Base-by-base conservation (phyloP, 2,329 filamentous ascomycete species). In the Aspergillus chevalieri region DNA sequence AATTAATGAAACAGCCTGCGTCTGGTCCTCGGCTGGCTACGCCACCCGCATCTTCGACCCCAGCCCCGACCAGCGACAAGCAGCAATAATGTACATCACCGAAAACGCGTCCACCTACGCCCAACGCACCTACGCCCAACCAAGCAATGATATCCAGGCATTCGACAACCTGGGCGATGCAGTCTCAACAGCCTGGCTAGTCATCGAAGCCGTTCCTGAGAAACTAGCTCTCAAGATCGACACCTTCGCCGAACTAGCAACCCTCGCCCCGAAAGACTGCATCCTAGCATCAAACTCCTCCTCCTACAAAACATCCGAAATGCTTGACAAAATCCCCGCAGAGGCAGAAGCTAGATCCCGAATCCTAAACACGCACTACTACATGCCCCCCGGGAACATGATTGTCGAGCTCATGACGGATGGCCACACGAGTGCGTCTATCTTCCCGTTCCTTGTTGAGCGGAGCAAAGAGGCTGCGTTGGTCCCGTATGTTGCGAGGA, bases 191-290 rank as follows among this genome's bases (percentile, higher is more conserved):
- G 72, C 77, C 2, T 82, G 75, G 78, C 65, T 80, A 5, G 73
- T 79, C n/a, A 71, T 80, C 50, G 78, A 79, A 59, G 76, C 72
- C 12, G 71, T 81, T 0, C 78, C 77, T 0, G 79, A 80, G 57
- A 74, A 69, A 47, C 64, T 78, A 8, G 57, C 68, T 6, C 56
- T 78, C 28, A 81, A 81, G 62, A 72, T 74, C 12, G 65, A 66
- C 10, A 75, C 71, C 0, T 76, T 80, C 50, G 73, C 65, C 2
- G 65, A 76, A 3, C 64, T 81, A 7, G 76, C 77, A n/a, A 54
- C 54, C 6, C 36, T 66, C 6, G 67, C 74, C 0, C 70, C 72
- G 0, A 21, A 51, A 0, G 78, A 81, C 47, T 72, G 72, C 42
- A 74, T 82, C 15, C 57, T 82, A 0, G 73, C 69, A 0, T 74